These are phyloP conservation scores for Pythium folliculosum DNA, from an alignment of 352 stramenopile genomes.

Conservation along the genomic window DNA sequence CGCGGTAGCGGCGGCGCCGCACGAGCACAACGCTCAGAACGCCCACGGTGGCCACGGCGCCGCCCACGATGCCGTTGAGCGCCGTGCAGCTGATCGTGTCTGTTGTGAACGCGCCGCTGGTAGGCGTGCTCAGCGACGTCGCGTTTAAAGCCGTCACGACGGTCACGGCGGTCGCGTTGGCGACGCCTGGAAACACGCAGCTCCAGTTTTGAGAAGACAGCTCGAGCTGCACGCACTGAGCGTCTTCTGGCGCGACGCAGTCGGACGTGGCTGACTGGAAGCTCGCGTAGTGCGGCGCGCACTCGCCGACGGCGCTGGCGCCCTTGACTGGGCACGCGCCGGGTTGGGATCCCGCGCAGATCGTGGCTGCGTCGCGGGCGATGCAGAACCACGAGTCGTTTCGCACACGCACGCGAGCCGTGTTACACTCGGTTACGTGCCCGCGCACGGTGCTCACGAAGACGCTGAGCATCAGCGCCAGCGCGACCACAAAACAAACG, in stretches of 20 bases:
- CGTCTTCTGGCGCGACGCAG: conserved; percentile 45
- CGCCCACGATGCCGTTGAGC: conserved; percentile 10
- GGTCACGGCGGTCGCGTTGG: not conserved
- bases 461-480: too few relatives aligned
- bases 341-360: not conserved
- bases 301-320: conserved; percentile 38
- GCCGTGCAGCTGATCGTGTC: not conserved
- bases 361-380: not conserved
- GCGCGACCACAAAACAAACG: too few relatives aligned
- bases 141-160: too few relatives aligned
- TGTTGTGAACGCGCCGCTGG: not conserved
- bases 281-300: conserved; percentile 27
- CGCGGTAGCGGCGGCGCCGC: not conserved
- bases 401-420: not conserved
- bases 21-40: conserved; percentile 16
- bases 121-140: not conserved
- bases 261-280: conserved; percentile 16
- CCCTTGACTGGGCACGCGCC: conserved; percentile 39
- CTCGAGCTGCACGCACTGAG: conserved; percentile 37
- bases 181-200: conserved; percentile 36
- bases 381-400: conserved; percentile 10
- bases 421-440: too few relatives aligned
- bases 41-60: conserved; percentile 16
- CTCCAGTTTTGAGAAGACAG: conserved; percentile 29
- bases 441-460: too few relatives aligned